phyloP scores from a whole-genome alignment of 257 asterid species.

The Osmanthus fragrans region DNA sequence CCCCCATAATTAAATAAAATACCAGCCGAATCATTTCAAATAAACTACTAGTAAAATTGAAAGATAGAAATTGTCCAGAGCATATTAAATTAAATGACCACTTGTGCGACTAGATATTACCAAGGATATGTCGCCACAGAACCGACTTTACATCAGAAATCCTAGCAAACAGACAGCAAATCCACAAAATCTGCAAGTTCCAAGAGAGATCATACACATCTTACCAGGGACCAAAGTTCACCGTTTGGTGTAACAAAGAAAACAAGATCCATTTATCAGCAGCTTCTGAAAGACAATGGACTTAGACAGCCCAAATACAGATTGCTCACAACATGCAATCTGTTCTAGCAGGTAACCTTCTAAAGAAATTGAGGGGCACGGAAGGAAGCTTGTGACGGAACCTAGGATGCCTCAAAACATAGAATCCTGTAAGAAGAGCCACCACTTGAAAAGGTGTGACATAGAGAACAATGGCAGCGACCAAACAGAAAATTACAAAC shows the following conservation, averaged over 20 bases:
- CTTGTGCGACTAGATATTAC: slow-evolving; percentile 33
- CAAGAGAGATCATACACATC: slow-evolving; percentile 28
- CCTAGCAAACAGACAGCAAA: slow-evolving; percentile 27
- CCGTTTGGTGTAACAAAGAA: slow-evolving; percentile 20
- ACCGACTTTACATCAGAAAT: slow-evolving; percentile 22
- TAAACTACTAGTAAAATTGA: slow-evolving; percentile 11
- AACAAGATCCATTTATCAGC: slow-evolving; percentile 19
- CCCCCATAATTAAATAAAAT: not conserved
- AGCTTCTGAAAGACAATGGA: slow-evolving; percentile 12
- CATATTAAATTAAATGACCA: slow-evolving; percentile 38
- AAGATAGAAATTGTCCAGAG: slow-evolving; percentile 21
- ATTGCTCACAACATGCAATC: slow-evolving; percentile 47
- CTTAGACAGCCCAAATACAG: not conserved
- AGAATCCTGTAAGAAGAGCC: slow-evolving; percentile 41
- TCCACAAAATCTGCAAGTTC: slow-evolving; percentile 37
- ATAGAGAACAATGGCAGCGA: slow-evolving; percentile 46
- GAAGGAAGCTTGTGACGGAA: slow-evolving; percentile 52
- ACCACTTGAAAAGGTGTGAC: slow-evolving; percentile 51
- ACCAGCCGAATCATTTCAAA: not conserved
- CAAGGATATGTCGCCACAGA: slow-evolving; percentile 24
- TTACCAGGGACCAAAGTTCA: slow-evolving; percentile 24
- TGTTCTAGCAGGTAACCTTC: slow-evolving; percentile 57
- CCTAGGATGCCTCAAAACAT: slow-evolving; percentile 50
- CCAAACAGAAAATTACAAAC: slow-evolving; percentile 43
- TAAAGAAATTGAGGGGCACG: slow-evolving; percentile 46